Conservation (phyloP, 1,139 yeast species). For the Sugiyamaella novakii region DNA sequence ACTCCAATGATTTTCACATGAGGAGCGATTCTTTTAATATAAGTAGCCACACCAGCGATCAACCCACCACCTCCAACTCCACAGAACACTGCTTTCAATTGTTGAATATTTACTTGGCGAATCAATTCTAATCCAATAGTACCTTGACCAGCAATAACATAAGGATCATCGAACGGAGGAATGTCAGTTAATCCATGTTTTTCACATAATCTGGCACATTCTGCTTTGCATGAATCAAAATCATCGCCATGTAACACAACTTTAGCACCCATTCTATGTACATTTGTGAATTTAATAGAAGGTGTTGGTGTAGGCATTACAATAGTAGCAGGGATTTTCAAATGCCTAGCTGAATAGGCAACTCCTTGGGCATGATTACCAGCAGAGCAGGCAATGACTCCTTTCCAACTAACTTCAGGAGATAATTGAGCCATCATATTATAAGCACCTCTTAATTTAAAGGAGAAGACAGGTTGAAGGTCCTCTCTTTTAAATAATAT, state of each 20-base stretch:
- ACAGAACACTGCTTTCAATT: slow-evolving; percentile 82
- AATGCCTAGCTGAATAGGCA: slow-evolving; percentile 81
- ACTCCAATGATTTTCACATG: slow-evolving; percentile 95
- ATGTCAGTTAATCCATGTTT: slow-evolving; percentile 80
- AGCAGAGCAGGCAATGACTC: slow-evolving; percentile 97
- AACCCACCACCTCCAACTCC: slow-evolving; percentile 99
- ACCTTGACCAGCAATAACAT: slow-evolving; percentile 99
- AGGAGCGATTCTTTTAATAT: slow-evolving; percentile 94
- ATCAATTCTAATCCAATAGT: slow-evolving; percentile 92
- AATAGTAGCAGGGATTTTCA: slow-evolving; percentile 90
- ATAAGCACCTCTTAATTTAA: slow-evolving; percentile 95
- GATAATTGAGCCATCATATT: slow-evolving; percentile 92
- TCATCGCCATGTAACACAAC: slow-evolving; percentile 93
- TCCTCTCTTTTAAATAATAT: slow-evolving; percentile 88
- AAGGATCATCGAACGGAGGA: slow-evolving; percentile 98
- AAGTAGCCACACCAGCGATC: slow-evolving; percentile 86
- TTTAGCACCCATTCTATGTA: slow-evolving; percentile 87
- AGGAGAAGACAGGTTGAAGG: slow-evolving; percentile 89
- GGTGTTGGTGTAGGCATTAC: slow-evolving; percentile 99
- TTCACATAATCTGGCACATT: slow-evolving; percentile 70
- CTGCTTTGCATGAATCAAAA: slow-evolving; percentile 88
- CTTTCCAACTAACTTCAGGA: slow-evolving; percentile 66
- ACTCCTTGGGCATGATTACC: slow-evolving; percentile 99
- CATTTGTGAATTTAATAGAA: slow-evolving; percentile 87
- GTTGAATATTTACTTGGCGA: slow-evolving; percentile 78